phyloP scores from a whole-genome alignment of 345 rosid genomes.

The Dipteronia sinensis region DNA sequence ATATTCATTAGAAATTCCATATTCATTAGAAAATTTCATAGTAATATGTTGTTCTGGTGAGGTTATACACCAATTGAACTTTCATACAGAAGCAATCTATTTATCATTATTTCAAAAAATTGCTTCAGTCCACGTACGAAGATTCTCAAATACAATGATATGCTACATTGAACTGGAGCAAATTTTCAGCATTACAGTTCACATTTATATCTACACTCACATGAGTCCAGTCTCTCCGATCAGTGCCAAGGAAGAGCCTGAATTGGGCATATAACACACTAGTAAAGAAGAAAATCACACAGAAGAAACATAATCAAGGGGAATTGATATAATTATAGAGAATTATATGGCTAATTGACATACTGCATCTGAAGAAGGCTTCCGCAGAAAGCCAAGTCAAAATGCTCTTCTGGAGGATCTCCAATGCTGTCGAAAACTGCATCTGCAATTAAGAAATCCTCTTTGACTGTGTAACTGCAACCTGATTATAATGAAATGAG shows the following conservation, averaged over 20 bases:
- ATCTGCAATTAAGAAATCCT: constrained; percentile 80
- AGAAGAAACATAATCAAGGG: neutral
- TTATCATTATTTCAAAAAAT: neutral
- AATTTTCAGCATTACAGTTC: neutral
- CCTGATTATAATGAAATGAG: neutral
- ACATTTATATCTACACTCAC: neutral
- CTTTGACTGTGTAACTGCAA: constrained; percentile 83
- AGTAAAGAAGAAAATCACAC: neutral
- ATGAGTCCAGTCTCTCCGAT: neutral
- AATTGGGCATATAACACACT: neutral
- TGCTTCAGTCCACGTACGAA: neutral
- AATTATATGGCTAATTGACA: constrained; percentile 51
- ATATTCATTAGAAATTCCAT: no score
- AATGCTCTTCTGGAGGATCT: constrained; percentile 90
- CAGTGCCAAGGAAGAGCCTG: neutral
- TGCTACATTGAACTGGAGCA: constrained; percentile 5
- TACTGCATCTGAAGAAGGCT: constrained; percentile 80
- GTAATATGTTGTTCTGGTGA: neutral
- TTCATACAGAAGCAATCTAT: neutral
- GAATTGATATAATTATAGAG: neutral
- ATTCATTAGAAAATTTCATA: no score
- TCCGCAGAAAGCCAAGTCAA: constrained; percentile 79
- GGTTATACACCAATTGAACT: neutral
- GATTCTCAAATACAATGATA: neutral
- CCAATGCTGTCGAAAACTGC: constrained; percentile 93